Evolutionary conservation across 768 basidiomycete species (phyloP), one percentile per base, ranked within the genome.

Genomic region (Naganishia randhawae): DNA sequence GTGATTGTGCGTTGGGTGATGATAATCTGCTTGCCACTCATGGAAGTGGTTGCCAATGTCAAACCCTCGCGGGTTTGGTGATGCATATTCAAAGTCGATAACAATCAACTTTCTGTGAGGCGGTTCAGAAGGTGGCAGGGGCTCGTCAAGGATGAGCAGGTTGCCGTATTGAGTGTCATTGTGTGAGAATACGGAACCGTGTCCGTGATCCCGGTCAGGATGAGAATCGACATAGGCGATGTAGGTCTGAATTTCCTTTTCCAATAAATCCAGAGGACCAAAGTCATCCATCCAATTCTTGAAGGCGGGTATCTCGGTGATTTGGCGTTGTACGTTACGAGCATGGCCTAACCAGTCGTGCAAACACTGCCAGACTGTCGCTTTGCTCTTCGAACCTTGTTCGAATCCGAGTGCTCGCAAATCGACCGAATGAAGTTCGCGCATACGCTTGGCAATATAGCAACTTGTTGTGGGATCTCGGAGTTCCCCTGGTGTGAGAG

Each of bases 151-250:
- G 74, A 86, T 83, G 67, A 98, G 82, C 25, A 98, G 80, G 80
- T 99, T 99, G 54, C 94, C 95, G 76, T 92, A 94, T 81, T 98
- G 96, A 9, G 92, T 84, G 79, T 98, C 96, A 77, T 97, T 99
- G 81, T 99, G 80, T 41, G 75, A 73, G 69, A 83, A 82, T 11
- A 82, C 81, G 51, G 89, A 83, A 70, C 88, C 88, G 48, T 85
- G 83, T 61, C 86, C 85, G 62, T 85, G 80, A 19, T 81, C 81
- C 68, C 84, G 83, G 74, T 91, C 88, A 69, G 83, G 82, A 72
- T 61, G 25, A 4, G 57, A 61, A 61, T 85, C 82, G 27, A 92
- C 76, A 90, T 90, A 94, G 55, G 78, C 78, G 75, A 86, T 76
- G 80, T 92, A 96, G 35, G 80, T 82, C 68, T 83, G 80, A 86